phyloP scores from a whole-genome alignment of 805 yeast genomes.

The Saturnispora kantuleensis region DNA sequence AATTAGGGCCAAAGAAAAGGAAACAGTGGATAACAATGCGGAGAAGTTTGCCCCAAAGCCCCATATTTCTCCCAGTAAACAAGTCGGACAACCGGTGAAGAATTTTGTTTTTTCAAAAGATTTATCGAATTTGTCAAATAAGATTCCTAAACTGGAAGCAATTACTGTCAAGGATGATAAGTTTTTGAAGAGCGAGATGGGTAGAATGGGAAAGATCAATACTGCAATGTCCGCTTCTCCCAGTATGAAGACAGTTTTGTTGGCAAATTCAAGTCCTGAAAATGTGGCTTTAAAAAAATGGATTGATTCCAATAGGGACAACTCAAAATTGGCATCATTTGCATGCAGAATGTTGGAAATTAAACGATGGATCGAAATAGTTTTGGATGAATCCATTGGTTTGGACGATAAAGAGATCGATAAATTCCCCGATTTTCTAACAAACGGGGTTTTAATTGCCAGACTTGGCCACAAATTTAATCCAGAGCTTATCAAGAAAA shows the following conservation, averaged over 20 bases:
- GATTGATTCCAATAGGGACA: constrained; percentile 24
- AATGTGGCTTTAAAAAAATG: constrained; percentile 12
- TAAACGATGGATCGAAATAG: constrained; percentile 38
- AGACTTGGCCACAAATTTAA: constrained; percentile 63
- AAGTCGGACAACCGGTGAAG: neutral
- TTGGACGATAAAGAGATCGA: constrained; percentile 31
- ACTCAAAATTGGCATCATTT: constrained; percentile 32
- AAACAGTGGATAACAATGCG: constrained; percentile 21
- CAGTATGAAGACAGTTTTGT: constrained; percentile 20
- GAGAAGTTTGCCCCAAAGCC: constrained; percentile 20
- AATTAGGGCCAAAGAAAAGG: constrained; percentile 26
- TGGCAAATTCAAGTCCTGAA: constrained; percentile 1
- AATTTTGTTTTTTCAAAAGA: constrained; percentile 6
- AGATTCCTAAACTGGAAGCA: neutral
- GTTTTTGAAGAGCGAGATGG: constrained; percentile 21
- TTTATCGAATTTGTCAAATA: constrained; percentile 3
- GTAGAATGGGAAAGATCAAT: constrained; percentile 25
- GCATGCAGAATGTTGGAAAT: constrained; percentile 44
- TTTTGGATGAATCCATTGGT: constrained; percentile 20
- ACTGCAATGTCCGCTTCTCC: constrained; percentile 29
- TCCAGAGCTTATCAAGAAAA: constrained; percentile 48
- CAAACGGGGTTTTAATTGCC: constrained; percentile 83
- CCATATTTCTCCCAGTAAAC: constrained; percentile 6
- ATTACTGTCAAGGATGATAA: constrained; percentile 8
- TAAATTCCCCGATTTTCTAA: constrained; percentile 49